These are phyloP conservation scores for Psidium guajava DNA, from an alignment of 345 rosid species.

Conservation along the genomic window DNA sequence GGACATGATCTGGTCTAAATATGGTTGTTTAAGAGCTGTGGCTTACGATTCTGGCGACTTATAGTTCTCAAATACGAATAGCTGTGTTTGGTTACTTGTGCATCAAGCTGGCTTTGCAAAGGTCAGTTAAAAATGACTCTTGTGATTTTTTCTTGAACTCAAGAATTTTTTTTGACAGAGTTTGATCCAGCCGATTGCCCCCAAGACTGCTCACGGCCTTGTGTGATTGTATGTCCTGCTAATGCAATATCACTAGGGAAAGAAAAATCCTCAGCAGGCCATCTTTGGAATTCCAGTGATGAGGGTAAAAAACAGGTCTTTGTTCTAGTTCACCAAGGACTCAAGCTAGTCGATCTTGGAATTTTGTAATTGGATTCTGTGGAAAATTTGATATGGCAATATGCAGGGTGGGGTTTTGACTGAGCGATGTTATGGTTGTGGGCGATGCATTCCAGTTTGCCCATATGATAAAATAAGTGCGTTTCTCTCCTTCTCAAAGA, in stretches of 20 bases:
- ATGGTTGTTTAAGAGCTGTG: neutral
- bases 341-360: neutral
- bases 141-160: neutral
- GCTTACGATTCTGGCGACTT: neutral
- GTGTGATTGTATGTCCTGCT: slow-evolving; percentile 53
- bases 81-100: neutral
- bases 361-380: neutral
- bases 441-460: slow-evolving; percentile 51
- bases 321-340: neutral
- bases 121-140: neutral
- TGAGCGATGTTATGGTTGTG: slow-evolving; percentile 57
- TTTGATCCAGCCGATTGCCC: slow-evolving; percentile 55
- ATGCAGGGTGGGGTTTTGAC: slow-evolving; percentile 42
- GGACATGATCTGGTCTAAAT: neutral
- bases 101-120: neutral
- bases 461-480: slow-evolving; percentile 51
- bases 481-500: slow-evolving; percentile 1
- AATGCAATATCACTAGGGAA: slow-evolving; percentile 28
- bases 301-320: slow-evolving; percentile 12
- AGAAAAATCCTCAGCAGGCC: slow-evolving; percentile 5
- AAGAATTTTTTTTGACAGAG: slow-evolving; percentile 13
- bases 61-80: neutral
- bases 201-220: slow-evolving; percentile 41
- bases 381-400: neutral
- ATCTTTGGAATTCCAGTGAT: neutral